Percentiles rank a stretch among this genome's conserved stretches.
Conservation (phyloP, 208 protist species). For the Trypanosoma caninum region DNA sequence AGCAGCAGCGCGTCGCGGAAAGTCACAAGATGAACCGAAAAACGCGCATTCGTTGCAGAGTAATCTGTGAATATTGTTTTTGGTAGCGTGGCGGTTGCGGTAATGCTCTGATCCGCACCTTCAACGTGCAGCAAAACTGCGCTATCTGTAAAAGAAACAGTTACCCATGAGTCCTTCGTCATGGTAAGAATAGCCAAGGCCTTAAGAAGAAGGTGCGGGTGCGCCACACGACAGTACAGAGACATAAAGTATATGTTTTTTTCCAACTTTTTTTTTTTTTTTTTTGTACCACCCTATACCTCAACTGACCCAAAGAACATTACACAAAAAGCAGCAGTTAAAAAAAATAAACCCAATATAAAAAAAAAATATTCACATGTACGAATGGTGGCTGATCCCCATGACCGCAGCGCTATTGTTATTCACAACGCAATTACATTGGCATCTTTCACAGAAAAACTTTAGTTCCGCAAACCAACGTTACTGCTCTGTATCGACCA, state of each 20-base stretch:
- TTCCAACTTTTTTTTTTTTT: too few relatives aligned
- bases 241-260: slow-evolving; percentile 58
- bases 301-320: too few relatives aligned
- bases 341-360: too few relatives aligned
- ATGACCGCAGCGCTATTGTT: too few relatives aligned
- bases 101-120: slow-evolving; percentile 61
- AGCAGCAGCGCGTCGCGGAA: slow-evolving; percentile 72
- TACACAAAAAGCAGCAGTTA: too few relatives aligned
- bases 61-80: slow-evolving; percentile 73
- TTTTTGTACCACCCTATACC: too few relatives aligned
- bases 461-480: too few relatives aligned
- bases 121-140: slow-evolving; percentile 69
- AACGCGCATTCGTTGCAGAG: slow-evolving; percentile 45
- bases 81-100: slow-evolving; percentile 70
- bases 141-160: slow-evolving; percentile 55
- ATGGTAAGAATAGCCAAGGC: slow-evolving; percentile 46
- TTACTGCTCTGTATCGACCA: too few relatives aligned
- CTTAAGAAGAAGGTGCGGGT: slow-evolving; percentile 51
- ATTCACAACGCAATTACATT: too few relatives aligned
- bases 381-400: too few relatives aligned
- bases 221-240: slow-evolving; percentile 59
- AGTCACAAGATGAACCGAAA: slow-evolving; percentile 58
- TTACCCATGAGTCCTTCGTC: slow-evolving; percentile 60
- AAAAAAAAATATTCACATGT: too few relatives aligned
- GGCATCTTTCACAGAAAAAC: too few relatives aligned